phyloP scores from a whole-genome alignment of 441 rosid species.

The Metrosideros polymorpha region DNA sequence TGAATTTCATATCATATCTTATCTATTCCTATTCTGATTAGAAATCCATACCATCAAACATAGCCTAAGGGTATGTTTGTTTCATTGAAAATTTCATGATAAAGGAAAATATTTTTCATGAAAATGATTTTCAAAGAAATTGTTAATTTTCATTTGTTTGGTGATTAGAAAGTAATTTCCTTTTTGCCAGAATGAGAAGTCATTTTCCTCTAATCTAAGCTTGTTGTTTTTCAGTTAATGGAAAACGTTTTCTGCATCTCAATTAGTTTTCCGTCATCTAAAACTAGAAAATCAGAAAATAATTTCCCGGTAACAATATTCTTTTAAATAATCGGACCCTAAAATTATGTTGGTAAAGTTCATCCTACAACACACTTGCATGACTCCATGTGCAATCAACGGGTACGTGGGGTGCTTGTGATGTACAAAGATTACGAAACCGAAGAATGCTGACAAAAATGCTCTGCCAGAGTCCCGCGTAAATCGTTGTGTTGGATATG shows the following conservation, averaged over 20 bases:
- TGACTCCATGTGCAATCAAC: neutral
- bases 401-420: neutral
- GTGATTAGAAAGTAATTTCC: neutral
- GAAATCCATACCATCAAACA: no score
- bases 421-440: neutral
- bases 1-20: no score
- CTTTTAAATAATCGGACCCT: neutral
- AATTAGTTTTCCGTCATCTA: neutral
- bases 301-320: no score
- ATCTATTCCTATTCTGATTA: no score
- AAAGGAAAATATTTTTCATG: no score
- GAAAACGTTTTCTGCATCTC: neutral
- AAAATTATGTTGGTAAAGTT: no score
- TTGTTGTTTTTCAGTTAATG: neutral
- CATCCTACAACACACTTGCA: neutral
- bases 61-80: no score
- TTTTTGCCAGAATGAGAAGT: neutral
- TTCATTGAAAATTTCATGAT: no score
- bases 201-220: fast-evolving
- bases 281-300: no score
- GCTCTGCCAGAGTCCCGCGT: neutral
- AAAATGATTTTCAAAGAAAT: no score
- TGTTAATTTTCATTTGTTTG: neutral
- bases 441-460: neutral
- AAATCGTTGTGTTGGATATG: neutral